A percentile compares a stretch with the other conserved stretches of the same genome.
These are phyloP conservation scores for Lasiosphaeria miniovina DNA, from an alignment of 495 filamentous ascomycete species.

Conservation along the genomic window DNA sequence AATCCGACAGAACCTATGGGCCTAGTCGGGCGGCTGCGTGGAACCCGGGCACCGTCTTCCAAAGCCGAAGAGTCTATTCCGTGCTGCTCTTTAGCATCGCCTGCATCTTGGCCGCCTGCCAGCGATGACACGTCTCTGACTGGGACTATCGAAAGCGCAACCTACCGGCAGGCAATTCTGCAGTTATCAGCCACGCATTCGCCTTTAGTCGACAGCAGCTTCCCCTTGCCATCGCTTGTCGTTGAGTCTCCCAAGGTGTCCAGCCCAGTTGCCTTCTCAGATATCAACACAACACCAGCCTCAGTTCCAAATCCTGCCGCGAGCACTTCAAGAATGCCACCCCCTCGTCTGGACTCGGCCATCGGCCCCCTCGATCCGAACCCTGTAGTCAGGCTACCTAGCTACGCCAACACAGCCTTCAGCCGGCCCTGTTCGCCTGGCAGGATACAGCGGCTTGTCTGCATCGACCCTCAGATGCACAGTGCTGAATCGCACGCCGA, in stretches of 20 bases:
- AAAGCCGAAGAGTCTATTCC: too few species aligned
- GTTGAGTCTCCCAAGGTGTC: background rate
- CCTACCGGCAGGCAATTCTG: slow-evolving; percentile 12
- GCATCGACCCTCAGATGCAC: slow-evolving; percentile 15
- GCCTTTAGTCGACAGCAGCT: slow-evolving; percentile 9
- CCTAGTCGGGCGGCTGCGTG: background rate
- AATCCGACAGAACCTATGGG: slow-evolving; percentile 3
- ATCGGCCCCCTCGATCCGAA: background rate
- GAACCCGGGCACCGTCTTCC: too few species aligned
- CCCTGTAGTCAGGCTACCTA: background rate
- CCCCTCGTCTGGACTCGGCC: background rate
- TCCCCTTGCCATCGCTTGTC: background rate
- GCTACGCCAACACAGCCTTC: background rate
- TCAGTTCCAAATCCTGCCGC: background rate
- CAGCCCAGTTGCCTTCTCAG: too few species aligned
- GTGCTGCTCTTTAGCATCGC: too few species aligned
- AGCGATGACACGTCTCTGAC: background rate
- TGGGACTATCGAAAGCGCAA: background rate
- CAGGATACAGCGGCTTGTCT: slow-evolving; percentile 5
- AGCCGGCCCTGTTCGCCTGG: background rate
- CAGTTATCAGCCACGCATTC: slow-evolving; percentile 15
- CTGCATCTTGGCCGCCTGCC: too few species aligned
- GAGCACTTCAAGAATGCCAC: background rate
- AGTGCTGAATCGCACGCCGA: slow-evolving; percentile 9
- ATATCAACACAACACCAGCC: too few species aligned